Conservation (phyloP, 441 rosid genomes). For the Pelargonium australe region DNA sequence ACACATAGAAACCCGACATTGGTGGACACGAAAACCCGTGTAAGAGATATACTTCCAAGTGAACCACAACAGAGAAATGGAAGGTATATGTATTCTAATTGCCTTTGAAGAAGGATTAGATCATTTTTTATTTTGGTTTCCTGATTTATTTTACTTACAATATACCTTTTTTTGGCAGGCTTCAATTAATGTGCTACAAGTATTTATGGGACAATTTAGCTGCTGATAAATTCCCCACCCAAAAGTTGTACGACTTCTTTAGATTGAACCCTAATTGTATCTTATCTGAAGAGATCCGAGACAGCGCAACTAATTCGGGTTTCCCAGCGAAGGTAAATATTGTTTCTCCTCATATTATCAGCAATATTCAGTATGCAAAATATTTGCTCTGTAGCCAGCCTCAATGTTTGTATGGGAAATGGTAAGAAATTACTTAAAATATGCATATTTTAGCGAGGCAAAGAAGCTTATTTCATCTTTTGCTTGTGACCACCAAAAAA, state of each 20-base stretch:
- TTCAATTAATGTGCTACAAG: conserved; percentile 86
- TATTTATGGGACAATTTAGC: conserved; percentile 64
- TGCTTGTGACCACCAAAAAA: background rate
- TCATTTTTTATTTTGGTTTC: conserved; percentile 3
- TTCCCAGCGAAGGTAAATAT: conserved; percentile 49
- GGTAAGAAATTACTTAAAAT: too few species aligned
- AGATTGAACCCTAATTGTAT: conserved; percentile 39
- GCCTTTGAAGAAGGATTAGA: background rate
- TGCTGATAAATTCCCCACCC: conserved; percentile 39
- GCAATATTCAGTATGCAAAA: background rate
- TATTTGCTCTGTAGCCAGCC: too few species aligned
- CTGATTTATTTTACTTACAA: background rate
- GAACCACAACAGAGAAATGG: conserved; percentile 81
- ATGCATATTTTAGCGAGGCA: too few species aligned
- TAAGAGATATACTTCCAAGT: conserved; percentile 46
- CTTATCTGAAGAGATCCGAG: conserved; percentile 56
- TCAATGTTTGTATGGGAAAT: too few species aligned
- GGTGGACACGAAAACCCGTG: conserved; percentile 70
- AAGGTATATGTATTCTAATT: conserved; percentile 36
- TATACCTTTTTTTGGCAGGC: conserved; percentile 32
- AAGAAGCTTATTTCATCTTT: background rate
- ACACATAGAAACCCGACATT: conserved; percentile 37
- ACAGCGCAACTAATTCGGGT: conserved; percentile 43
- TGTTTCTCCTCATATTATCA: background rate
- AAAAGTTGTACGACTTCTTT: conserved; percentile 39